Evolutionary conservation across 305 asterid species (phyloP).

Genomic region (Petunia hybrid): DNA sequence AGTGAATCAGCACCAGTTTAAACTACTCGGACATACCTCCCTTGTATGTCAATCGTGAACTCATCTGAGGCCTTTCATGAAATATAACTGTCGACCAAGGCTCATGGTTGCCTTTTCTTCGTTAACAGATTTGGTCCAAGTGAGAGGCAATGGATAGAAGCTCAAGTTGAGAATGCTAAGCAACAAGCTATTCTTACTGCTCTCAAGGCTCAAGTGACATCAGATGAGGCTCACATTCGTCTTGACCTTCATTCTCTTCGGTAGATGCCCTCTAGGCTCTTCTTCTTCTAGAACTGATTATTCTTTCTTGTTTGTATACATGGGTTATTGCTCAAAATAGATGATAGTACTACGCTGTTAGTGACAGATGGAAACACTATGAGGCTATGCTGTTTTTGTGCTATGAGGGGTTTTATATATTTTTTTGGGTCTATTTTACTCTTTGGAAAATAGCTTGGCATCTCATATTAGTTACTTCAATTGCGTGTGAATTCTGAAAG

Average conservation of each 20-base stretch:
- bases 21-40: background rate
- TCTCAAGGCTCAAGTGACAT: slow-evolving; percentile 92
- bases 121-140: slow-evolving; percentile 89
- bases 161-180: slow-evolving; percentile 98
- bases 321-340: background rate
- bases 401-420: background rate
- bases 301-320: background rate
- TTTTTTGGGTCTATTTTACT: background rate
- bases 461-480: background rate
- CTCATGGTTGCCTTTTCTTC: slow-evolving; percentile 42
- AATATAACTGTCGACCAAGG: slow-evolving; percentile 14
- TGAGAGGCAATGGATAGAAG: slow-evolving; percentile 99
- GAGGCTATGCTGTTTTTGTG: background rate
- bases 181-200: slow-evolving; percentile 91
- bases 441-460: background rate
- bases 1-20: background rate
- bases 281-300: background rate
- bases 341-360: background rate
- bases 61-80: background rate
- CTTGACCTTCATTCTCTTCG: slow-evolving; percentile 98
- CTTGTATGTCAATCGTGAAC: background rate
- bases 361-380: background rate
- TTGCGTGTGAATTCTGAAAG: background rate
- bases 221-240: slow-evolving; percentile 99
- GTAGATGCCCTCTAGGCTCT: slow-evolving; percentile 45